phyloP scores from a whole-genome alignment of 2,329 filamentous ascomycete species.

The Penicillium fuscoglaucum region DNA sequence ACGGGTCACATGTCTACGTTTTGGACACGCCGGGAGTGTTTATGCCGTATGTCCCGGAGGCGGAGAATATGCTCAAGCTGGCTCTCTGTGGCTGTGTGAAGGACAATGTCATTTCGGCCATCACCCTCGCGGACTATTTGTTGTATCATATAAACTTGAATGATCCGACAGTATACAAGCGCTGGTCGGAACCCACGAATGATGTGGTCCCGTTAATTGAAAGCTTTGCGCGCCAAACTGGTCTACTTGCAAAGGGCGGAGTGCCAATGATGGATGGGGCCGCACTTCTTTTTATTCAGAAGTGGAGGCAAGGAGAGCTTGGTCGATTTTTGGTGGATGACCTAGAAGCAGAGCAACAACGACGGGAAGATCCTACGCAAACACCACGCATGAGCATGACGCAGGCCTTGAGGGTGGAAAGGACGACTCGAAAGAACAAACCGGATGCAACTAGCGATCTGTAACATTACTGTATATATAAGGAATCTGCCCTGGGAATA shows the following conservation, averaged over 20 bases:
- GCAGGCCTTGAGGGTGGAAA: constrained; percentile 45
- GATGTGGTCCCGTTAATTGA: constrained; percentile 73
- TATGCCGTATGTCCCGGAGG: constrained; percentile 81
- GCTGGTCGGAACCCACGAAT: constrained; percentile 74
- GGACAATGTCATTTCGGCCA: constrained; percentile 75
- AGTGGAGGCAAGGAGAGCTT: constrained; percentile 75
- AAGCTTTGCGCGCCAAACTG: constrained; percentile 70
- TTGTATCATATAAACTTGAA: constrained; percentile 77
- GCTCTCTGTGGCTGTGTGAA: constrained; percentile 88
- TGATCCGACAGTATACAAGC: constrained; percentile 62
- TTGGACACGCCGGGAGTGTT: constrained; percentile 95
- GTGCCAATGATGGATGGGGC: constrained; percentile 68
- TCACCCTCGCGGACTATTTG: constrained; percentile 84
- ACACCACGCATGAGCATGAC: constrained; percentile 43
- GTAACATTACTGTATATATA: constrained; percentile 29
- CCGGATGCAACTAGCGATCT: constrained; percentile 21
- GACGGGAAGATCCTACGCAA: constrained; percentile 40
- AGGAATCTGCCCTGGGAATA: constrained; percentile 5
- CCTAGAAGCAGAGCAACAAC: constrained; percentile 62
- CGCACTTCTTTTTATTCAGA: constrained; percentile 76
- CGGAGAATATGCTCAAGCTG: constrained; percentile 92
- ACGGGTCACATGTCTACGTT: constrained; percentile 69
- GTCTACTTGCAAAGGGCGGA: constrained; percentile 73
- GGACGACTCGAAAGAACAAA: constrained; percentile 33
- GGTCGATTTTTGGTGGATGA: constrained; percentile 80